Conservation (phyloP, 2,329 filamentous ascomycete genomes). For the Rutstroemia sp. region DNA sequence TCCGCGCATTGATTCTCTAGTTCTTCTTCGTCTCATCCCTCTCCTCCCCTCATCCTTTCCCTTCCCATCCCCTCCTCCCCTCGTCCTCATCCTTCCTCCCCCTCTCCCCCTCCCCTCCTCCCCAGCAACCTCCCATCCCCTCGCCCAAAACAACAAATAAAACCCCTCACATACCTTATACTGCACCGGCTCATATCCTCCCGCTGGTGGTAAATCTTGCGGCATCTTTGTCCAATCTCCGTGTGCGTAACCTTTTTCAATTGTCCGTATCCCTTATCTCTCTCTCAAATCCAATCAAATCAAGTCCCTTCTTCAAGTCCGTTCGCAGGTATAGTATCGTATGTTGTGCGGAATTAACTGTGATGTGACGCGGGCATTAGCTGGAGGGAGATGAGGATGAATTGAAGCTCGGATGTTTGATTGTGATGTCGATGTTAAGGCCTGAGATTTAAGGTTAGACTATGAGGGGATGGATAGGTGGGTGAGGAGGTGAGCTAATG, state of each 20-base stretch:
- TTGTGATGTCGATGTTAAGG: no score
- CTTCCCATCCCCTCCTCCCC: background rate
- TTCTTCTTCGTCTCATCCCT: background rate
- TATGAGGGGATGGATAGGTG: no score
- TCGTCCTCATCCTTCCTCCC: no score
- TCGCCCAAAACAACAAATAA: background rate
- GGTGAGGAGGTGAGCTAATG: no score
- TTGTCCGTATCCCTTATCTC: background rate
- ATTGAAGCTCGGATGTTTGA: no score
- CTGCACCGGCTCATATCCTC: constrained; percentile 94
- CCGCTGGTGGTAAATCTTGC: constrained; percentile 93
- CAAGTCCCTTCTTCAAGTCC: background rate
- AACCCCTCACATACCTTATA: constrained; percentile 66
- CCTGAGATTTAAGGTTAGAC: no score
- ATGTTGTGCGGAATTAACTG: no score
- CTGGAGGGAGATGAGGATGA: no score
- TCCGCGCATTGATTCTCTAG: background rate
- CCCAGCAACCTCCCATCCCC: background rate
- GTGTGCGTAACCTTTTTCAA: background rate
- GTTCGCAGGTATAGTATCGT: constrained; percentile 22
- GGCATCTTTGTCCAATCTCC: constrained; percentile 56
- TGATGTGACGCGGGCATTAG: no score
- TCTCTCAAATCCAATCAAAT: background rate
- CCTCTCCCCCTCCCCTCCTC: no score
- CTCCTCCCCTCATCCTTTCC: background rate